phyloP scores from a whole-genome alignment of 2,329 filamentous ascomycete species.

The Alternaria dauci region DNA sequence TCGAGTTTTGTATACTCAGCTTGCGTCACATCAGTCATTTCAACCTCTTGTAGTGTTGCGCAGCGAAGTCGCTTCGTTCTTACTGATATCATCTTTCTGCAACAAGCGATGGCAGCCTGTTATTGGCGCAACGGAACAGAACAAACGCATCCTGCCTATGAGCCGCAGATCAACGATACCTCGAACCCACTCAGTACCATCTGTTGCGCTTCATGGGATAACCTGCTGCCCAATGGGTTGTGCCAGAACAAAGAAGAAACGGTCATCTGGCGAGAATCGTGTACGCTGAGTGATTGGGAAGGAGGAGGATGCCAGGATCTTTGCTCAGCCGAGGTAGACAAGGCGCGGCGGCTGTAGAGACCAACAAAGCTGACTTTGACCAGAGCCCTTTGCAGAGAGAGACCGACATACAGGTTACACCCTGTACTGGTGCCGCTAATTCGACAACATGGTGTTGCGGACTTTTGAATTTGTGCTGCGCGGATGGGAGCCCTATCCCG shows the following conservation, averaged over 20 bases:
- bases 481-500: background rate
- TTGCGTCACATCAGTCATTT: background rate
- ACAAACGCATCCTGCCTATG: background rate
- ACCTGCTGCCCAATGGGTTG: background rate
- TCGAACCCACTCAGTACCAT: background rate
- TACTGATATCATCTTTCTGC: background rate
- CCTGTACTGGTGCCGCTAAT: background rate
- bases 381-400: background rate
- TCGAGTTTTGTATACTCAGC: background rate
- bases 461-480: constrained; percentile 1
- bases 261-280: constrained; percentile 12
- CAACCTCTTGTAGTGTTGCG: background rate
- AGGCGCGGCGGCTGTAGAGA: background rate
- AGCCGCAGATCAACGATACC: background rate
- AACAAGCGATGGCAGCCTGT: background rate
- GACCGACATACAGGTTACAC: background rate
- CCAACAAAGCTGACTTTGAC: background rate
- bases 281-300: constrained; percentile 14
- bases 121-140: background rate
- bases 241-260: background rate
- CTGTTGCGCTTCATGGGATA: background rate
- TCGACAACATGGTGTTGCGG: constrained; percentile 6
- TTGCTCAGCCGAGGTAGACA: constrained; percentile 17
- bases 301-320: constrained; percentile 20
- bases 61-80: background rate